These are phyloP conservation scores for Microthlaspi erraticum DNA, from an alignment of 345 rosid species.

Conservation along the genomic window DNA sequence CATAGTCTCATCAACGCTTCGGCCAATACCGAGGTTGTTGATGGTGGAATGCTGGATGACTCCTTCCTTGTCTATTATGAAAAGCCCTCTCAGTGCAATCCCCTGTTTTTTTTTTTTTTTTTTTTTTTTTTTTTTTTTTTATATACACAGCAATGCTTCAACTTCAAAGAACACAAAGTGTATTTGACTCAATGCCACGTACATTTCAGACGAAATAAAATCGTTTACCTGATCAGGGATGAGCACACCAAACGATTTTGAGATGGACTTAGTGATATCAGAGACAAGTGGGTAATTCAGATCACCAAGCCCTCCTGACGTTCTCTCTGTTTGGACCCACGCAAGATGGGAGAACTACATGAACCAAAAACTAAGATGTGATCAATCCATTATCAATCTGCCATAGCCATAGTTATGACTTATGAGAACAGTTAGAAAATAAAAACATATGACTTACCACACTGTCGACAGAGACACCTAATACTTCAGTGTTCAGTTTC, in stretches of 20 bases:
- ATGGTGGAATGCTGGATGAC: constrained; percentile 89
- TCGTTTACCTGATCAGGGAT: constrained; percentile 82
- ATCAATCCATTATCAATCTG: too few relatives aligned
- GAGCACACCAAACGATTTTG: constrained; percentile 74
- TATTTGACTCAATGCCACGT: neutral
- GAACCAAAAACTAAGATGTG: too few relatives aligned
- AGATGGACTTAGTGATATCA: constrained; percentile 79
- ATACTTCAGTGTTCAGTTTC: constrained; percentile 77
- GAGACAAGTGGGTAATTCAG: constrained; percentile 80
- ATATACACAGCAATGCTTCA: neutral
- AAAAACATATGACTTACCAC: constrained; percentile 61
- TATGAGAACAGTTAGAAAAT: too few relatives aligned
- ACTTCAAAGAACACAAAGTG: constrained; percentile 18
- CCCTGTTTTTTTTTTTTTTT: too few relatives aligned
- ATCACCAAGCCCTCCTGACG: constrained; percentile 92
- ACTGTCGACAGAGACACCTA: constrained; percentile 88
- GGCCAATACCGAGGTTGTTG: constrained; percentile 91
- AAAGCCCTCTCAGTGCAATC: constrained; percentile 85
- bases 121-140: too few relatives aligned
- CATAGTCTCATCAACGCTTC: constrained; percentile 89
- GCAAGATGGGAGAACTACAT: constrained; percentile 86
- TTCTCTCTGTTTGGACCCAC: constrained; percentile 92
- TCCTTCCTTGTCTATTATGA: constrained; percentile 92
- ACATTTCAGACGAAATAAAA: neutral
- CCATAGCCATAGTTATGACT: too few relatives aligned